phyloP scores from a whole-genome alignment of 257 asterid genomes.

The Lavandula angustifolia region DNA sequence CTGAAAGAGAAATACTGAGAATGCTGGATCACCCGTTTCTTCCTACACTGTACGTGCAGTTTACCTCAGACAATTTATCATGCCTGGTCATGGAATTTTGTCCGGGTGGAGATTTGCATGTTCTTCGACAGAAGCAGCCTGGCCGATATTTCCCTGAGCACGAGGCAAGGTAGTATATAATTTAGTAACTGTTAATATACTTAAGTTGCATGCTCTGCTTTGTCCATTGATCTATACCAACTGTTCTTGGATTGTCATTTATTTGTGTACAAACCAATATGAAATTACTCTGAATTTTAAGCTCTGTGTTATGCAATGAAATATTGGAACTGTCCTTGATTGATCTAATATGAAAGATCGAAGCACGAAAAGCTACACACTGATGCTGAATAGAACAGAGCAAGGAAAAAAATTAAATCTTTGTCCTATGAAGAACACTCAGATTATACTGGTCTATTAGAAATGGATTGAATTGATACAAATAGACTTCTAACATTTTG shows the following conservation, averaged over 20 bases:
- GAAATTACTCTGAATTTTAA: too few species aligned
- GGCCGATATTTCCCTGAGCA: constrained; percentile 61
- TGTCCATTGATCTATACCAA: neutral
- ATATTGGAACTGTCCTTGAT: neutral
- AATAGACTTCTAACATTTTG: neutral
- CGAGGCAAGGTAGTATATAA: constrained; percentile 71
- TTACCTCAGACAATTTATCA: constrained; percentile 64
- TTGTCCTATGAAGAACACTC: too few species aligned
- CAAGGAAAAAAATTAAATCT: too few species aligned
- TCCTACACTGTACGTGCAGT: constrained; percentile 70
- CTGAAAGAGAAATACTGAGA: constrained; percentile 68
- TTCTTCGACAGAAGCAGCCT: constrained; percentile 74
- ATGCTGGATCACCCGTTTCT: constrained; percentile 81
- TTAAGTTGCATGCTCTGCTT: constrained; percentile 5
- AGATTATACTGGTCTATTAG: too few species aligned
- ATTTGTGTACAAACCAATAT: neutral
- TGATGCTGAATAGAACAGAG: too few species aligned
- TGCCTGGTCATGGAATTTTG: constrained; percentile 78
- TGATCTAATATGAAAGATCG: constrained; percentile 11
- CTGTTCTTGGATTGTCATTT: constrained; percentile 8
- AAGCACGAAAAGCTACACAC: constrained; percentile 14
- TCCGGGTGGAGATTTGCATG: constrained; percentile 85
- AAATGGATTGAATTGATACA: too few species aligned
- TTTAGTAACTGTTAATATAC: neutral
- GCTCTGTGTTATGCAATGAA: neutral